Conservation (phyloP, 345 rosid species). For the Eucalyptus dawsonii region DNA sequence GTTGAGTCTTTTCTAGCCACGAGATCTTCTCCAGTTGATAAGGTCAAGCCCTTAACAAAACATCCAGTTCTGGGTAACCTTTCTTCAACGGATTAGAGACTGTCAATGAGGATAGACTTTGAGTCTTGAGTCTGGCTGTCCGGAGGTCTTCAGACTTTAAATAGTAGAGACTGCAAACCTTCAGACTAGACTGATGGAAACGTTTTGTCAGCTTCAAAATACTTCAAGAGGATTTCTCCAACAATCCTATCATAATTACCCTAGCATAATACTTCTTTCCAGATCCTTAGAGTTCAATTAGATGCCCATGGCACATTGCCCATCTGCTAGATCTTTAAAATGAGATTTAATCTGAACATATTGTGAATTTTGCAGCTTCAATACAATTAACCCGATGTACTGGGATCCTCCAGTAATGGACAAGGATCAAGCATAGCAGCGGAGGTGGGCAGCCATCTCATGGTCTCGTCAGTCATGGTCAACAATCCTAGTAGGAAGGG, state of each 20-base stretch:
- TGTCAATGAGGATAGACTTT: no score
- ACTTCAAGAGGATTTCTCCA: no score
- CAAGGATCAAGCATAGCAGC: conserved; percentile 65
- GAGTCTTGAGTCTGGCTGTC: no score
- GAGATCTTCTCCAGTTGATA: no score
- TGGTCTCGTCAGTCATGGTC: conserved; percentile 69
- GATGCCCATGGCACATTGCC: background rate
- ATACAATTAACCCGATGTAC: conserved; percentile 27
- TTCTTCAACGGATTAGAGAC: no score
- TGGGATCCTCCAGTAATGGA: conserved; percentile 19
- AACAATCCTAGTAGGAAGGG: conserved; percentile 77
- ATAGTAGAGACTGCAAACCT: no score
- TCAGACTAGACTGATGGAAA: no score
- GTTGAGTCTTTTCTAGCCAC: no score
- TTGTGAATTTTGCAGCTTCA: conserved; percentile 25
- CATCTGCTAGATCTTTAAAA: background rate
- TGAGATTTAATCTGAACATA: background rate
- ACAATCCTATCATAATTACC: background rate
- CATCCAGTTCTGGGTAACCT: no score
- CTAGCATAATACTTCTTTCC: background rate
- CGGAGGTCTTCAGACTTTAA: no score
- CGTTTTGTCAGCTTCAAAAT: no score
- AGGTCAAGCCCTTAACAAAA: no score
- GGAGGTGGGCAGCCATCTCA: conserved; percentile 79
- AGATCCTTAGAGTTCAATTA: background rate